Evolutionary conservation across 2,329 filamentous ascomycete species (phyloP).

Genomic region (Paecilomyces fulvus): DNA sequence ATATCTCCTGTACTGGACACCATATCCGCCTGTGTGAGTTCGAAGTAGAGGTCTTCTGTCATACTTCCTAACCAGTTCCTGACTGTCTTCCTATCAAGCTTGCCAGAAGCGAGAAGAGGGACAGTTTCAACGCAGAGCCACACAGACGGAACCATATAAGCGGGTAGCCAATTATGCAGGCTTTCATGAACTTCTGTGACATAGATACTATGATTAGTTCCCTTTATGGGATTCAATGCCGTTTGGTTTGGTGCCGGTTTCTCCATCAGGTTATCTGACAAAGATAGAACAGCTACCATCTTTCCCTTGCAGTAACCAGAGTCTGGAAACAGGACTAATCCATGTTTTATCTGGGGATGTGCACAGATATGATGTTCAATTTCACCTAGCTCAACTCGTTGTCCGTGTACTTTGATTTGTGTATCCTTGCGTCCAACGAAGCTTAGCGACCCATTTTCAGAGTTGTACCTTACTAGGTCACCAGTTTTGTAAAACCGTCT

Average conservation of each 20-base stretch:
- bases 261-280: slow-evolving; percentile 10
- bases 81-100: slow-evolving; percentile 36
- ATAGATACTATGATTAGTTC: slow-evolving; percentile 11
- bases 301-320: slow-evolving; percentile 24
- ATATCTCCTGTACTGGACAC: slow-evolving; percentile 1
- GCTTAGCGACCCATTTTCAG: slow-evolving; percentile 25
- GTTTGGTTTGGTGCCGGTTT: background rate
- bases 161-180: slow-evolving; percentile 28
- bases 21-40: background rate
- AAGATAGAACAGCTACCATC: slow-evolving; percentile 24
- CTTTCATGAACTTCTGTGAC: slow-evolving; percentile 20
- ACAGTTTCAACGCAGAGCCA: slow-evolving; percentile 39
- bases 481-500: slow-evolving; percentile 35
- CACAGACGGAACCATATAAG: slow-evolving; percentile 40
- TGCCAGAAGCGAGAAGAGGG: slow-evolving; percentile 38
- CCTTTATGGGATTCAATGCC: slow-evolving; percentile 17
- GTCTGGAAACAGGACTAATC: slow-evolving; percentile 28
- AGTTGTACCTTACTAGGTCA: slow-evolving; percentile 32
- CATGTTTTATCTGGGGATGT: slow-evolving; percentile 24
- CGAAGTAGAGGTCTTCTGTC: slow-evolving; percentile 17
- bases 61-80: slow-evolving; percentile 24
- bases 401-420: slow-evolving; percentile 61
- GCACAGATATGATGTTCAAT: slow-evolving; percentile 35
- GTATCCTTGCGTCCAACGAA: slow-evolving; percentile 55
- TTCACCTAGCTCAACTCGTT: slow-evolving; percentile 52